Evolutionary conservation across 2,329 filamentous ascomycete genomes (phyloP), one percentile per base, ranked within the genome.

Genomic region (Neodidymelliopsis sp.): DNA sequence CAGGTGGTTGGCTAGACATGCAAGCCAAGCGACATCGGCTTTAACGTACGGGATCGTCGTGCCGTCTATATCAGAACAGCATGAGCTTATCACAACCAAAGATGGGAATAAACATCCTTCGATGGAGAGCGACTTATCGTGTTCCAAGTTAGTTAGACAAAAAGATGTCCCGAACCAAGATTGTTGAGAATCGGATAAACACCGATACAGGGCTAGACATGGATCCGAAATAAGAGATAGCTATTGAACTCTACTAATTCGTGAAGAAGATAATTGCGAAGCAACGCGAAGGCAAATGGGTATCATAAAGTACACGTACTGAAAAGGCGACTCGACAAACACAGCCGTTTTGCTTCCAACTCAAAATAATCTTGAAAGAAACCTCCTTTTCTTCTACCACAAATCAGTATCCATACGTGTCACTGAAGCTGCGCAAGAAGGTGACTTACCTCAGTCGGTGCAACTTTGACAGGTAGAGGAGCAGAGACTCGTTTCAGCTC

Each of bases 301-400:
- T 54, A 49, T 54, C 40, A 22, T 38, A 15, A n/a, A 36, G 23
- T 36, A 23, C 12, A 37, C 23, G 16, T 37, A 12, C 9, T 24
- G 20, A 16, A 22, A 11, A 34, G 27, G n/a, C n/a, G n/a, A n/a
- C 11, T 29, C 15, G 23, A 20, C 35, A 37, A 12, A 35, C 15
- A 35, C 15, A 12, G 6, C 20, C 24, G 4, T 5, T 2, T 12
- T 20, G 11, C 16, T 20, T 11, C n/a, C 6, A 9, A 4, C 52
- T 54, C 25, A 59, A 29, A 66, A 65, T 11, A 66, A 15, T 33
- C 48, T 66, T 35, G 58, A 66, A 1, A 66, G 38, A 15, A 63
- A 63, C 15, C 49, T 57, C 40, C 53, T 60, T 53, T 61, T 67
- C 37, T 67, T 67, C 56, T 63, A 43, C 20, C 12, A 22, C 38